A percentile compares a stretch with the other conserved stretches of the same genome.
Evolutionary conservation across 495 filamentous ascomycete genomes (phyloP).

Genomic region (Penicillium chermesinum): DNA sequence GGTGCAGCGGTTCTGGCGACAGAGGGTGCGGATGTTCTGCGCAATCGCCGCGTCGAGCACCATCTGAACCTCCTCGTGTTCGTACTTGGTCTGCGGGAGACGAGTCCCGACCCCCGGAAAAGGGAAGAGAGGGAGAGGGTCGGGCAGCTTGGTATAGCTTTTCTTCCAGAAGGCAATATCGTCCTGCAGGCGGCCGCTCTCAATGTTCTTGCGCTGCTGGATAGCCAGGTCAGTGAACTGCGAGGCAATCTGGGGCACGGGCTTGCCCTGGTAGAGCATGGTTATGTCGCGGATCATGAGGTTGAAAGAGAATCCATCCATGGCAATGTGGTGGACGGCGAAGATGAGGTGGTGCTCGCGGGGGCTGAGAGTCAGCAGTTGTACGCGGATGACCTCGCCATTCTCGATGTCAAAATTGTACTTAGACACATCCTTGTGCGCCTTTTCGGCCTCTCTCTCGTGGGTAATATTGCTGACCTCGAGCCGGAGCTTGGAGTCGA

Average conservation of each 20-base stretch:
- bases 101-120: conserved; percentile 4
- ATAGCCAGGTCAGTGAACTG: conserved; percentile 4
- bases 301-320: conserved; percentile 37
- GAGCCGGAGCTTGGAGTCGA: conserved; percentile 9
- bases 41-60: not conserved
- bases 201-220: not conserved
- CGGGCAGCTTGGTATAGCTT: conserved; percentile 12
- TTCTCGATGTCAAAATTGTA: conserved; percentile 18
- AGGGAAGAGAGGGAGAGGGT: conserved; percentile 24
- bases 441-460: conserved; percentile 4
- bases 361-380: conserved; percentile 12
- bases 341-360: conserved; percentile 20
- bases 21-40: conserved; percentile 1
- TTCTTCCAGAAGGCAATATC: conserved; percentile 26
- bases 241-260: not conserved
- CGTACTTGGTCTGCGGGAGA: not conserved
- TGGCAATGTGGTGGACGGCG: conserved; percentile 36
- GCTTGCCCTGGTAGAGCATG: conserved; percentile 21
- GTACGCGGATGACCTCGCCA: conserved; percentile 14
- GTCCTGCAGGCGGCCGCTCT: conserved; percentile 6
- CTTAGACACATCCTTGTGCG: conserved; percentile 12
- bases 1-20: conserved; percentile 5
- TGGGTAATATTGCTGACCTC: not conserved
- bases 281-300: conserved; percentile 33
- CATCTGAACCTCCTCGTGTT: not conserved